These are phyloP conservation scores for Candida orba DNA, from an alignment of 805 yeast genomes.

Conservation along the genomic window DNA sequence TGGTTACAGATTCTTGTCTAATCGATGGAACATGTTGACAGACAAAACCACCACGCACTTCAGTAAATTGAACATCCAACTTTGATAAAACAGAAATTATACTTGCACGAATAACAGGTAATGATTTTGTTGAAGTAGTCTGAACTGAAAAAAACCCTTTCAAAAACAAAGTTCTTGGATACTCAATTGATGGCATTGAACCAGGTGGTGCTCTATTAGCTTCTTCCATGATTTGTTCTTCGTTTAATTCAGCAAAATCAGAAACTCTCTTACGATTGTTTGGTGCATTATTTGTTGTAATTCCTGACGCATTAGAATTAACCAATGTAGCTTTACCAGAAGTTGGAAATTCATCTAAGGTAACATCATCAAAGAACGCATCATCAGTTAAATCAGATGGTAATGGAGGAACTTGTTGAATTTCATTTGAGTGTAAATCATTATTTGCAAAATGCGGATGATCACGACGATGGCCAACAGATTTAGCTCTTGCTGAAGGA, in stretches of 20 bases:
- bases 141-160: conserved; percentile 94
- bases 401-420: conserved; percentile 22
- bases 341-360: conserved; percentile 45
- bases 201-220: conserved; percentile 60
- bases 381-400: conserved; percentile 34
- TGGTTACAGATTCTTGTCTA: conserved; percentile 4
- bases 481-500: conserved; percentile 84
- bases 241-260: conserved; percentile 30
- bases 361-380: conserved; percentile 44
- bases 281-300: background rate
- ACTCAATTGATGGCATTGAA: conserved; percentile 90
- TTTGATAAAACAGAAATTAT: conserved; percentile 69
- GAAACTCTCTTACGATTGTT: conserved; percentile 3
- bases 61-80: conserved; percentile 75
- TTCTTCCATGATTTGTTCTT: conserved; percentile 39
- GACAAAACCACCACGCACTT: conserved; percentile 89
- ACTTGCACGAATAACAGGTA: conserved; percentile 81
- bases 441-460: conserved; percentile 4
- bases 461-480: conserved; percentile 75
- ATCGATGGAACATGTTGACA: conserved; percentile 62
- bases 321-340: conserved; percentile 15
- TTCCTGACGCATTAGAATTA: conserved; percentile 13
- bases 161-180: conserved; percentile 81
- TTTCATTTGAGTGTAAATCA: conserved; percentile 1
- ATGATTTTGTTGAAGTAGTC: conserved; percentile 87